Evolutionary conservation across 495 filamentous ascomycete genomes (phyloP), one percentile per base, ranked within the genome.

Genomic region (Aspergillus haitiensis): DNA sequence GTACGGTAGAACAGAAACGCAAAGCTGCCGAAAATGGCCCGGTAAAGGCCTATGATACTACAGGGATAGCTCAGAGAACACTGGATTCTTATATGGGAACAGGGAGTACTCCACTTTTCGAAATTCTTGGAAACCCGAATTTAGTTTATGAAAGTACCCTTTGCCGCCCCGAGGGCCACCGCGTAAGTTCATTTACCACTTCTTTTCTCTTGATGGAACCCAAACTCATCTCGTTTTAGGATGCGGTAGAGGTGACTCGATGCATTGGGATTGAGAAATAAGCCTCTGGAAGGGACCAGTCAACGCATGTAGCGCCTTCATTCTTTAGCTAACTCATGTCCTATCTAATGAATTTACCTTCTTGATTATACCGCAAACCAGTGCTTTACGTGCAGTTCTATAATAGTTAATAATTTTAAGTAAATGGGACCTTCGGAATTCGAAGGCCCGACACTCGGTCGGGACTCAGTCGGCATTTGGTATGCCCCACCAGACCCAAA

Each of bases 181-280:
- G 39, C 7, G 72, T 77, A 61, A 67, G 72, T 72, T 34, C 44
- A 33, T 10, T 27, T 3, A 36, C 18, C 16, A 7, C 2, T 42
- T 15, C 27, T n/a, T 10, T n/a, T 18, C n/a, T 44, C 15, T 40
- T 31, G 16, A 42, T 10, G 7, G 42, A n/a, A 34, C 47, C 10
- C 5, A 49, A 56, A 12, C 60, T 69, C 55, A 68, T 57, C n/a
- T 47, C n/a, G 12, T 33, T 62, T 6, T 54, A 91, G 86, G 89
- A 91, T 74, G 89, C 82, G 2, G 66, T 92, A 49, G 89, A 92
- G 65, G 84, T 92, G 34, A 86, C 88, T 3, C 78, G 76, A 57
- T 92, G 89, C 68, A 69, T 84, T 5, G 81, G 79, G 44, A 69
- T 80, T 33, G 66, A 82, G 48, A 62, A 65, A 52, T 60, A 42